These are phyloP conservation scores for Aspergillus udagawae DNA, from an alignment of 2,329 filamentous ascomycete species.

Conservation along the genomic window DNA sequence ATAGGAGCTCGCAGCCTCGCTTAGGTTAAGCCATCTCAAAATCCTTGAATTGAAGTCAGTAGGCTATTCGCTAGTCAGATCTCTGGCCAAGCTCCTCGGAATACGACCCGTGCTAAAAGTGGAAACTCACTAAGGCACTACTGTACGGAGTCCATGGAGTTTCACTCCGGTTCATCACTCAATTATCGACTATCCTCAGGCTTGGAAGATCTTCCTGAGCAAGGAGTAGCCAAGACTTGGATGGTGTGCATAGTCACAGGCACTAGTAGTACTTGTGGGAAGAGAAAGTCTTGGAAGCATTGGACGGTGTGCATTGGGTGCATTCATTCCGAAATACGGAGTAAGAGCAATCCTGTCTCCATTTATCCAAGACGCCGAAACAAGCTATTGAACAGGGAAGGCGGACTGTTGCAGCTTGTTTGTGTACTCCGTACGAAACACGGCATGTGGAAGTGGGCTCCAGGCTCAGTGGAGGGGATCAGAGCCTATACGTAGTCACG, in stretches of 20 bases:
- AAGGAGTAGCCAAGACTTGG: not conserved
- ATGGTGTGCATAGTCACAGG: not conserved
- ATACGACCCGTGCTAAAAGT: not conserved
- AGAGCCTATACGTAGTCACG: not conserved
- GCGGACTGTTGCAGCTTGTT: not conserved
- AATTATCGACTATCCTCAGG: not conserved
- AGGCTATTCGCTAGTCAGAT: not conserved
- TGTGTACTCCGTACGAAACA: not conserved
- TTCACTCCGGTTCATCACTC: too few species aligned
- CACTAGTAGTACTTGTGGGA: not conserved
- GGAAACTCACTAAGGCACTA: not conserved
- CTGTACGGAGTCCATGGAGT: too few species aligned
- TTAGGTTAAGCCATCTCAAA: not conserved
- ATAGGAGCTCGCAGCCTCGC: too few species aligned
- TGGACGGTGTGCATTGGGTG: not conserved
- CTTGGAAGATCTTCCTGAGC: not conserved
- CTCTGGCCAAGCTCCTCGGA: not conserved
- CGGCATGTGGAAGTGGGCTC: not conserved
- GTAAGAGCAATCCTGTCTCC: not conserved
- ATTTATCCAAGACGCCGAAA: not conserved
- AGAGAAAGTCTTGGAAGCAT: not conserved
- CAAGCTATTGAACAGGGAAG: not conserved
- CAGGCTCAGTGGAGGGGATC: not conserved
- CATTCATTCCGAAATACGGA: not conserved
- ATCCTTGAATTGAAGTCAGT: not conserved